Evolutionary conservation across 192 early-diverging fungal genomes (phyloP).

Genomic region (Entophlyctis helioformis): DNA sequence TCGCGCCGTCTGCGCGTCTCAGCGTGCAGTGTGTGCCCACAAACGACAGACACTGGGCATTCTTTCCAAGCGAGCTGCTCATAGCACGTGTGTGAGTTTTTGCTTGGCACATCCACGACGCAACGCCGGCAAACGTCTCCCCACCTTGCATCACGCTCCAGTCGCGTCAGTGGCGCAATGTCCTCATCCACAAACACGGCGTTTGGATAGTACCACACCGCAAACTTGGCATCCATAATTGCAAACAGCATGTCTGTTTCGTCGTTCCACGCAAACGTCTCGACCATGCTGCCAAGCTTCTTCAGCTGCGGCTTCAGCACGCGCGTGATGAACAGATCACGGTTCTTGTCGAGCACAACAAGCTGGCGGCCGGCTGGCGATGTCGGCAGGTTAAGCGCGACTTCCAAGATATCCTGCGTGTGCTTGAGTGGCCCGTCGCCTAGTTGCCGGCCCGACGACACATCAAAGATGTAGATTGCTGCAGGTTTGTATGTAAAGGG

Average conservation of each 20-base stretch:
- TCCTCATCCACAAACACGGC: constrained; percentile 51
- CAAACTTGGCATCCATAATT: constrained; percentile 40
- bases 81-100: not conserved
- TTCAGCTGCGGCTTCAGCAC: constrained; percentile 27
- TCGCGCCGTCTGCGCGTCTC: constrained; percentile 35
- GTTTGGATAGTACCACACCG: constrained; percentile 49
- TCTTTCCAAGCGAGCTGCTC: constrained; percentile 30
- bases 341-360: constrained; percentile 42
- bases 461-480: constrained; percentile 43
- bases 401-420: constrained; percentile 26
- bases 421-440: constrained; percentile 33
- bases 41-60: constrained; percentile 38
- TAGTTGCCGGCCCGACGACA: constrained; percentile 23
- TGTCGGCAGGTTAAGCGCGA: constrained; percentile 28
- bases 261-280: constrained; percentile 43
- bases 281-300: constrained; percentile 46
- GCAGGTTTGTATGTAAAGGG: too few relatives aligned
- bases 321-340: constrained; percentile 36
- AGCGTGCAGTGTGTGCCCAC: constrained; percentile 40
- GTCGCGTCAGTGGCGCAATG: constrained; percentile 30
- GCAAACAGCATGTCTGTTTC: constrained; percentile 35
- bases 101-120: not conserved
- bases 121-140: not conserved
- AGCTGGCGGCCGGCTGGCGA: constrained; percentile 27
- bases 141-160: constrained; percentile 39